Conservation (phyloP, 768 basidiomycete species). For the Leucocoprinus sp. region DNA sequence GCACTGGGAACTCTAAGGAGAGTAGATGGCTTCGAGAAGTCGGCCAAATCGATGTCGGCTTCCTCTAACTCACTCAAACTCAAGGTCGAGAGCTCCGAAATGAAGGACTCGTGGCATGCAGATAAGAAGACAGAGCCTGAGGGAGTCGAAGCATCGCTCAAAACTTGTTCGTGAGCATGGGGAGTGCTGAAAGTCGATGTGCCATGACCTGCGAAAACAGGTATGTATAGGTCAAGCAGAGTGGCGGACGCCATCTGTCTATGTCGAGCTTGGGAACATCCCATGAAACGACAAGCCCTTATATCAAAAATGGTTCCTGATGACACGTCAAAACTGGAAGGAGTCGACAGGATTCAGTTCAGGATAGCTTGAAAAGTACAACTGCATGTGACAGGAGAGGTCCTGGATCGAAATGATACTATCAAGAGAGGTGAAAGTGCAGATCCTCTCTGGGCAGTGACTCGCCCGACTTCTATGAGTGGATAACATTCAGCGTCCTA, state of each 20-base stretch:
- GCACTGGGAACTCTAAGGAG: slow-evolving; percentile 30
- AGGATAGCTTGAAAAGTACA: neutral
- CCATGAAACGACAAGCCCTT: slow-evolving; percentile 11
- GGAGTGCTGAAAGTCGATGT: slow-evolving; percentile 25
- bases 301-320: slow-evolving; percentile 13
- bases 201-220: slow-evolving; percentile 54
- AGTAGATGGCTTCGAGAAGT: slow-evolving; percentile 33
- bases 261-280: slow-evolving; percentile 20
- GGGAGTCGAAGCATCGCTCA: slow-evolving; percentile 33
- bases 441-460: neutral
- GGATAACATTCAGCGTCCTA: neutral
- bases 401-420: slow-evolving; percentile 4
- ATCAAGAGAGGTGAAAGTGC: neutral
- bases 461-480: neutral
- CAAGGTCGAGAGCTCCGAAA: slow-evolving; percentile 39
- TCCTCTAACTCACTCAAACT: slow-evolving; percentile 25
- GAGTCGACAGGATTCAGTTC: neutral
- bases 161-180: slow-evolving; percentile 28
- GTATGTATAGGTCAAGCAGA: slow-evolving; percentile 24
- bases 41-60: slow-evolving; percentile 30
- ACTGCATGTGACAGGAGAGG: neutral
- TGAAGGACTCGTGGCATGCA: slow-evolving; percentile 44
- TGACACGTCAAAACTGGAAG: slow-evolving; percentile 6
- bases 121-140: slow-evolving; percentile 37
- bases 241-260: slow-evolving; percentile 15